Percentiles rank a stretch among this genome's conserved stretches.
Evolutionary conservation across 257 asterid genomes (phyloP).

Genomic region (Penstemon newberryi): DNA sequence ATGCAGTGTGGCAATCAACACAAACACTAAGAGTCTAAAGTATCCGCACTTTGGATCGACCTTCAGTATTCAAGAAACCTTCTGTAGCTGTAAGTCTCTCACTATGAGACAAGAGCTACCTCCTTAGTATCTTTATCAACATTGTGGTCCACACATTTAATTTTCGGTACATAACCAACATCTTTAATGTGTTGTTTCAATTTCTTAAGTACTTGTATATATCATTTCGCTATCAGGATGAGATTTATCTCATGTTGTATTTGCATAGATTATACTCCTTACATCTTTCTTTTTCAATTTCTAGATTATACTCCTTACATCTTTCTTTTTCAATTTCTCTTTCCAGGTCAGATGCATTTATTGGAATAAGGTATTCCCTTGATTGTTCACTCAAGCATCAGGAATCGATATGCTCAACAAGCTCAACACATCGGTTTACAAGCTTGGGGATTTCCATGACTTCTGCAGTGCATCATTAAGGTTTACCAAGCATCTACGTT

Average conservation of each 20-base stretch:
- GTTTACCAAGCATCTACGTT: constrained; percentile 60
- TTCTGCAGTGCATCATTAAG: constrained; percentile 64
- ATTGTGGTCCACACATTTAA: constrained; percentile 80
- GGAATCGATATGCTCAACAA: constrained; percentile 60
- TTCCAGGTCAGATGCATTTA: constrained; percentile 48
- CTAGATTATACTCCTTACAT: constrained; percentile 55
- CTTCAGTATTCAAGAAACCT: constrained; percentile 65
- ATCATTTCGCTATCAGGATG: no score
- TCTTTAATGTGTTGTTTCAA: constrained; percentile 79
- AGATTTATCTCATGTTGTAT: constrained; percentile 72
- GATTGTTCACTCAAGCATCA: constrained; percentile 60
- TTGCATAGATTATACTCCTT: constrained; percentile 63
- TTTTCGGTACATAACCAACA: constrained; percentile 69
- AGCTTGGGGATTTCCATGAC: constrained; percentile 69
- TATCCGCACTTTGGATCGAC: constrained; percentile 58
- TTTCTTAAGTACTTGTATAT: constrained; percentile 43
- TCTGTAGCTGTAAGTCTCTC: constrained; percentile 87
- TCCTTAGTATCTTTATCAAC: constrained; percentile 77
- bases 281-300: constrained; percentile 57
- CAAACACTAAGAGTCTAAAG: constrained; percentile 76
- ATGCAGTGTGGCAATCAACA: constrained; percentile 80
- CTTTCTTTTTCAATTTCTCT: constrained; percentile 41
- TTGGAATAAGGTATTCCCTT: constrained; percentile 60
- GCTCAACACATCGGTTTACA: constrained; percentile 75
- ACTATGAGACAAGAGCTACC: constrained; percentile 85